phyloP scores from a whole-genome alignment of 257 asterid species.

The Lithospermum erythrorhizon region DNA sequence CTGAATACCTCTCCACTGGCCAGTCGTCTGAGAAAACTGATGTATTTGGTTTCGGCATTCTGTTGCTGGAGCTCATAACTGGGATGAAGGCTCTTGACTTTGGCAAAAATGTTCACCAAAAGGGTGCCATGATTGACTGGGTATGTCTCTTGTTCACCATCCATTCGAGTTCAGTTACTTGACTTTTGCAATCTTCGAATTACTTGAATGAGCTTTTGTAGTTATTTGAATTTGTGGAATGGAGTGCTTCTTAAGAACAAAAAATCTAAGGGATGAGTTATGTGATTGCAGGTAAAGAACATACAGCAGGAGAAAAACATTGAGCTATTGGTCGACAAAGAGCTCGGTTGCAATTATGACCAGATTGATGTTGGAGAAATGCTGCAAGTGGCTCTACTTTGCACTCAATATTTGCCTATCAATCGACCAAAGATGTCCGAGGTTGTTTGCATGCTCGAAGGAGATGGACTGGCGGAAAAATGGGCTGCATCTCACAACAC shows the following conservation, averaged over 20 bases:
- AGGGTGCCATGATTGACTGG: slow-evolving; percentile 93
- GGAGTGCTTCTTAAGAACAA: not conserved
- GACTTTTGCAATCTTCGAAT: not conserved
- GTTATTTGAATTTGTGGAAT: too few relatives aligned
- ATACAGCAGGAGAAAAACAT: slow-evolving; percentile 59
- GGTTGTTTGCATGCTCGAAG: slow-evolving; percentile 87
- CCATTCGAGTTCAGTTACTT: not conserved
- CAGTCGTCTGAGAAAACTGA: slow-evolving; percentile 96
- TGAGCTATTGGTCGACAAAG: slow-evolving; percentile 58
- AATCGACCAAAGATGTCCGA: slow-evolving; percentile 94
- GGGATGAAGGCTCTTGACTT: slow-evolving; percentile 91
- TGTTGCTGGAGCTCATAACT: slow-evolving; percentile 76
- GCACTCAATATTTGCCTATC: slow-evolving; percentile 71
- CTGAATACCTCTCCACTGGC: slow-evolving; percentile 91
- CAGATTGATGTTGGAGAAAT: slow-evolving; percentile 74
- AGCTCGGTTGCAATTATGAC: slow-evolving; percentile 56
- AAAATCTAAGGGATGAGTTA: not conserved
- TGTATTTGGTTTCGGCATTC: slow-evolving; percentile 93
- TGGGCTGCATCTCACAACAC: slow-evolving; percentile 82
- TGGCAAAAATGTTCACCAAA: slow-evolving; percentile 69
- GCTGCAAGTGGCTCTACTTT: slow-evolving; percentile 92
- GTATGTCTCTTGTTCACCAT: slow-evolving; percentile 20
- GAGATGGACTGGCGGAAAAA: slow-evolving; percentile 90
- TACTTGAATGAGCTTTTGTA: not conserved
- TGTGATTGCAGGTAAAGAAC: slow-evolving; percentile 53